Base-by-base conservation (phyloP, 352 stramenopile genomes). In the Saprolegnia diclina region DNA sequence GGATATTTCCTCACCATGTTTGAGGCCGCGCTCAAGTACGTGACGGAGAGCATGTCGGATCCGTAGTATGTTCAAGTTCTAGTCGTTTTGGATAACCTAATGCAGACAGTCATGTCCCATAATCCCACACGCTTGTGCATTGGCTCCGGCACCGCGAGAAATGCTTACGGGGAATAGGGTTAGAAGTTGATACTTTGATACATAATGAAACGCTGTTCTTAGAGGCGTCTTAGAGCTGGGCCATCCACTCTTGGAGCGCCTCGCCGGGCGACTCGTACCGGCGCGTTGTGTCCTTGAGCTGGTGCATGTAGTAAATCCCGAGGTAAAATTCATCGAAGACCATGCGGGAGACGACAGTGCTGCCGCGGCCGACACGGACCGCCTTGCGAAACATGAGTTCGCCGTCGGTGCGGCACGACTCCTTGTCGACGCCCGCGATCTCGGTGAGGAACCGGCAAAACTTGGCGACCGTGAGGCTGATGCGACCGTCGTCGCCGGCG, bases 1-100 rank as follows among this genome's bases (percentile, higher is more conserved):
- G 86, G 86, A 26, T 94, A 94, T 71, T 91, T 91, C 69, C 81
- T 94, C 64, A 94, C 86, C 38, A 91, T 94, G 84, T 92, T 94
- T 46, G 84, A 92, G 62, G 86, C 91, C 71, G 86, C 86, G 38
- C 78, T 94, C 72, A 84, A 94, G 75, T 94, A 92, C 75, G 85
- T 94, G 76, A 85, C 81, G 56, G 83, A 93, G 63, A 59, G 57
- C 57, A 65, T 65, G 57, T 50, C 32, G 19, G 6, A 52, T 52
- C 21, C 48, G 26, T 32, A 55, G 22, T 32, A 19, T 52, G 45
- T 45, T 48, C n/a, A 48, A 42, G n/a, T n/a, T n/a, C n/a, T n/a
- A n/a, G n/a, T n/a, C n/a, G n/a, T n/a, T n/a, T n/a, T n/a, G n/a
- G n/a, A n/a, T 35, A 35, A 35, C 29, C 29, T 35, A 61, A 42